Percentiles rank a stretch among this genome's conserved stretches.
phyloP scores from a whole-genome alignment of 2,329 filamentous ascomycete species.

The Fusarium citri region DNA sequence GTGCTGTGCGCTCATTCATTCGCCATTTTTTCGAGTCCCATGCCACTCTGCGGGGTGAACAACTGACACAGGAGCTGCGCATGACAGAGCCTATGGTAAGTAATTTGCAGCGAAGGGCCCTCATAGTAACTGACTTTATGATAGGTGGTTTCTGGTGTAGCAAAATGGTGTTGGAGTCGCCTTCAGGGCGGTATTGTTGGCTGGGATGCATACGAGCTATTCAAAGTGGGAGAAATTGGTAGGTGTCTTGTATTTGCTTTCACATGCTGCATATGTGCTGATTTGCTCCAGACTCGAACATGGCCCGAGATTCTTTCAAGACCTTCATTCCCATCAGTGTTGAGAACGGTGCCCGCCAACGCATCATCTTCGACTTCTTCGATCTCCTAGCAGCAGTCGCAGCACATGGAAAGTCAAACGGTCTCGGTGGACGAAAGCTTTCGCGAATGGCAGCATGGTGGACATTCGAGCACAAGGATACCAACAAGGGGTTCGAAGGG shows the following conservation, averaged over 20 bases:
- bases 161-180: constrained; percentile 99
- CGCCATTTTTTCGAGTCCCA: constrained; percentile 87
- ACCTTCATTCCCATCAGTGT: constrained; percentile 96
- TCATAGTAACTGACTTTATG: constrained; percentile 40
- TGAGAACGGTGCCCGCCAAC: constrained; percentile 84
- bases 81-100: constrained; percentile 93
- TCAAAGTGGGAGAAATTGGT: constrained; percentile 95
- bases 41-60: constrained; percentile 74
- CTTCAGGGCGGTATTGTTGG: constrained; percentile 91
- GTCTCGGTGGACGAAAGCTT: constrained; percentile 90
- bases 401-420: constrained; percentile 92
- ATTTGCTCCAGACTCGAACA: constrained; percentile 77
- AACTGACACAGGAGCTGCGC: constrained; percentile 84
- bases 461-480: constrained; percentile 93
- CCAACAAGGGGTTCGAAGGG: constrained; percentile 90
- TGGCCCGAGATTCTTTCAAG: constrained; percentile 92
- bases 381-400: constrained; percentile 91
- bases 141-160: constrained; percentile 89
- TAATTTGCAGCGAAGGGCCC: background rate
- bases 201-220: constrained; percentile 97
- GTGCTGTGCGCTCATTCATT: constrained; percentile 90
- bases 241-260: constrained; percentile 14
- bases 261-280: constrained; percentile 18
- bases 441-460: constrained; percentile 98
- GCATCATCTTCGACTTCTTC: constrained; percentile 97